Evolutionary conservation across 2,329 filamentous ascomycete species (phyloP).

Genomic region (Aspergillus unguis): DNA sequence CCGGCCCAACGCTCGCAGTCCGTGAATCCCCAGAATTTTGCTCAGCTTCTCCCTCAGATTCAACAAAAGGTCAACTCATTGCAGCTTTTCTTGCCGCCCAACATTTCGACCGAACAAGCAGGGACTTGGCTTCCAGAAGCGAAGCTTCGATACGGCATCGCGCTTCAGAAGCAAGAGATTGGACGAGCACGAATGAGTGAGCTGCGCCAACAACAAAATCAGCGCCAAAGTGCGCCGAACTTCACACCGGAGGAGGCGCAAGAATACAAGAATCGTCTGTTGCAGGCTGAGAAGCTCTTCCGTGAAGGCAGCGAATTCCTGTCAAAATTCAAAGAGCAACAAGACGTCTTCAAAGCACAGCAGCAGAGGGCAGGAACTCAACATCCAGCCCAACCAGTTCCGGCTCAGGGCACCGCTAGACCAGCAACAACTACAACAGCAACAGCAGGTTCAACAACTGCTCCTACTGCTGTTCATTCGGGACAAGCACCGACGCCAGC

Average conservation of each 20-base stretch:
- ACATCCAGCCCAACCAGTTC: slow-evolving; percentile 17
- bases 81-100: slow-evolving; percentile 45
- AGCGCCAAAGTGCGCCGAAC: slow-evolving; percentile 39
- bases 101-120: slow-evolving; percentile 42
- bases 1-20: slow-evolving; percentile 31
- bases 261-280: slow-evolving; percentile 42
- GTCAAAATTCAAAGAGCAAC: slow-evolving; percentile 48
- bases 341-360: slow-evolving; percentile 43
- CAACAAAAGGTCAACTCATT: slow-evolving; percentile 46
- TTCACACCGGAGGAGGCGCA: slow-evolving; percentile 43
- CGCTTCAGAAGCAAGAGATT: slow-evolving; percentile 48
- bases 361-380: slow-evolving; percentile 29
- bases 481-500: slow-evolving; percentile 37
- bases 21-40: slow-evolving; percentile 39
- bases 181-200: slow-evolving; percentile 44
- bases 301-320: slow-evolving; percentile 47
- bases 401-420: slow-evolving; percentile 17
- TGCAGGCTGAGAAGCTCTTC: slow-evolving; percentile 39
- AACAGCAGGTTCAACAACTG: slow-evolving; percentile 23
- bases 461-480: slow-evolving; percentile 29
- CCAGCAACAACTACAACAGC: slow-evolving; percentile 19
- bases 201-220: slow-evolving; percentile 37
- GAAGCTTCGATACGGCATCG: slow-evolving; percentile 46
- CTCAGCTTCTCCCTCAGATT: slow-evolving; percentile 45
- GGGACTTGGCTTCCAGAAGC: slow-evolving; percentile 48